phyloP scores from a whole-genome alignment of 352 stramenopile genomes.

The Phytophthora rubi region DNA sequence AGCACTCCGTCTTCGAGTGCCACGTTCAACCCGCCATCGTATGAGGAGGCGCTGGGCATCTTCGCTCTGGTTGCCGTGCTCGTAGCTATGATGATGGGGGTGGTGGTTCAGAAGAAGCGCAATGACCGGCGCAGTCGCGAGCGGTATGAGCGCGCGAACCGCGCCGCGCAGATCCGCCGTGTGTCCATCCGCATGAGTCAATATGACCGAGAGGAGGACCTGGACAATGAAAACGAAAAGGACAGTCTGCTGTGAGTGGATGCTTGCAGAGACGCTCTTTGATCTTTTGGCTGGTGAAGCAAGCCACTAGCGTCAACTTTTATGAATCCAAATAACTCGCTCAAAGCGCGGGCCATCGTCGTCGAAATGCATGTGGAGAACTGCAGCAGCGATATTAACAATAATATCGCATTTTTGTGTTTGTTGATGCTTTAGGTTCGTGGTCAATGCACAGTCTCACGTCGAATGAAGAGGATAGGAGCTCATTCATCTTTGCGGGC shows the following conservation, averaged over 20 bases:
- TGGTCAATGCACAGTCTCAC: neutral
- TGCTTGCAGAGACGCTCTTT: conserved; percentile 1
- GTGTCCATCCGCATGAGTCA: conserved; percentile 80
- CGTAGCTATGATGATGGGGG: conserved; percentile 63
- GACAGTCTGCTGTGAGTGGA: conserved; percentile 61
- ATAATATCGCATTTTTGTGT: conserved; percentile 38
- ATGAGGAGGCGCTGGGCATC: conserved; percentile 64
- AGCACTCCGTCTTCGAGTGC: conserved; percentile 6
- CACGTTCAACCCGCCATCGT: conserved; percentile 60
- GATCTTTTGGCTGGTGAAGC: conserved; percentile 3
- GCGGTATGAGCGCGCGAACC: conserved; percentile 63
- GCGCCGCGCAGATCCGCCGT: conserved; percentile 72
- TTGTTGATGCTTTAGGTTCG: conserved; percentile 4
- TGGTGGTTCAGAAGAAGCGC: conserved; percentile 65
- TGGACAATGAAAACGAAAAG: conserved; percentile 58
- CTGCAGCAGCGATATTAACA: conserved; percentile 25
- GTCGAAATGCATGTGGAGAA: conserved; percentile 23
- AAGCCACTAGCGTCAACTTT: conserved; percentile 10
- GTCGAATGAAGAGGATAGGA: neutral
- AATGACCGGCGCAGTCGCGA: conserved; percentile 62
- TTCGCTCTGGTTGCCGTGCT: conserved; percentile 61
- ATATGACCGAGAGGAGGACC: conserved; percentile 45
- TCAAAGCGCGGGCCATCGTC: conserved; percentile 9
- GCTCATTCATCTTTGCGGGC: conserved; percentile 4
- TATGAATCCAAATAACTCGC: conserved; percentile 28